Evolutionary conservation across 768 basidiomycete species (phyloP), one percentile per base, ranked within the genome.

Genomic region (Rubroboletus pulcherrimus): DNA sequence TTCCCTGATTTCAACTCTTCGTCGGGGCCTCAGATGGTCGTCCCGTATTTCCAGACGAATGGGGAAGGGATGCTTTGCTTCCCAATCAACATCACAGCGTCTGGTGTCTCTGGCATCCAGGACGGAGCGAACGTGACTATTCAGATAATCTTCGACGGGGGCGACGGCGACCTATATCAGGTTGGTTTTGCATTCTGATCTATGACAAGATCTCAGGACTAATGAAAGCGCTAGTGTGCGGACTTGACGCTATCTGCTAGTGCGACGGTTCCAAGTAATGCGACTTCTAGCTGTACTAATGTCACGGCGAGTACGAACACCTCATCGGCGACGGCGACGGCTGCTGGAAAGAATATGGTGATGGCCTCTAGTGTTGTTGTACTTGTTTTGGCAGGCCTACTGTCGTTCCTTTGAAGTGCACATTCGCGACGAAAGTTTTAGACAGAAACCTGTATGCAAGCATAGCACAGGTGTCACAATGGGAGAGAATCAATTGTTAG

Each of bases 61-160:
- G 83, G 84, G 19, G 82, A 83, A 62, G 91, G 92, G 14, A 54
- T 62, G 2, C 81, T 76, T 63, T 94, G 93, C 69, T 75, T 89
- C 55, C 81, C 83, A 2, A 76, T 94, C 54, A 74, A 90, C 67
- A 72, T 93, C 49, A 66, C 75, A 1, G 63, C 71, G 0, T 76
- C 78, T 39, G 74, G 75, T 34, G 72, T 89, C 30, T 67, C 73
- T 34, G 79, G 77, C 14, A 66, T 88, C 48, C 68, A 73, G 51
- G 77, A 85, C 55, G 89, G 90, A 9, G 77, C 82, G 19, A 86
- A 90, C 59, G 85, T 89, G 38, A 92, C 92, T 1, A 73, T 93
- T 46, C 84, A 89, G 70, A 63, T 91, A 24, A 60, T 81, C 30
- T 92, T 72, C 65, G 71, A 82, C 59, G 89, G 88, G 39, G 89